Evolutionary conservation across 2,329 filamentous ascomycete species (phyloP), one percentile per base, ranked within the genome.

Genomic region (Colletotrichum sp.): DNA sequence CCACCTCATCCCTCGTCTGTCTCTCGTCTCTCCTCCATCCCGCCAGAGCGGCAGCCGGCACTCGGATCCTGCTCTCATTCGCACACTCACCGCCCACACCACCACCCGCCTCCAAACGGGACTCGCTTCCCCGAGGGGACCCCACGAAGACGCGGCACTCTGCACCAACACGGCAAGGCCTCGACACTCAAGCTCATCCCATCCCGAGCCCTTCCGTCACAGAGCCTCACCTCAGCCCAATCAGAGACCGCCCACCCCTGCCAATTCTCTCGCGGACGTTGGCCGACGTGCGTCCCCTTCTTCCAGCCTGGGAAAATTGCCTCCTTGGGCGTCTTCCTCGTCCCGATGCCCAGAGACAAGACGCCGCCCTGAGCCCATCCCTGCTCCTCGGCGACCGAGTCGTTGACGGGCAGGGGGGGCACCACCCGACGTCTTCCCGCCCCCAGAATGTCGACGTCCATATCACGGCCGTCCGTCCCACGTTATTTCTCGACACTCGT

Each of bases 311-410:
- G 32, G 32, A 12, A 64, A 32, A 25, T 43, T 39, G 2, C 55
- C 32, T 8, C 18, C 66, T 60, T 48, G 66, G 25, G 28, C 18
- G n/a, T 22, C 13, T 43, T 52, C 0, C 71, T 30, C 36, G 71
- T 52, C 27, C 65, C 67, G n/a, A 66, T 71, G 27, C 25, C 56
- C 27, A 34, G 55, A 67, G 30, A 22, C 10, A 56, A 27, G 39
- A 30, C n/a, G 52, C 32, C 34, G 68, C 66, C 43, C 28, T 36
- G 16, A 22, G 48, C 55, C 18, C 58, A 64, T 36, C 72, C 69
- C 62, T 22, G 72, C 67, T 69, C 16, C 55, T 64, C 69, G 72
- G 72, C 55, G 61, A 72, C 61, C 69, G 55, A 67, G 22, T 75
- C 66, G 27, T 27, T 43, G 34, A n/a, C 28, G n/a, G 39, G 12